These are phyloP conservation scores for Fusarium sp. DNA, from an alignment of 2,329 filamentous ascomycete species.

Conservation along the genomic window DNA sequence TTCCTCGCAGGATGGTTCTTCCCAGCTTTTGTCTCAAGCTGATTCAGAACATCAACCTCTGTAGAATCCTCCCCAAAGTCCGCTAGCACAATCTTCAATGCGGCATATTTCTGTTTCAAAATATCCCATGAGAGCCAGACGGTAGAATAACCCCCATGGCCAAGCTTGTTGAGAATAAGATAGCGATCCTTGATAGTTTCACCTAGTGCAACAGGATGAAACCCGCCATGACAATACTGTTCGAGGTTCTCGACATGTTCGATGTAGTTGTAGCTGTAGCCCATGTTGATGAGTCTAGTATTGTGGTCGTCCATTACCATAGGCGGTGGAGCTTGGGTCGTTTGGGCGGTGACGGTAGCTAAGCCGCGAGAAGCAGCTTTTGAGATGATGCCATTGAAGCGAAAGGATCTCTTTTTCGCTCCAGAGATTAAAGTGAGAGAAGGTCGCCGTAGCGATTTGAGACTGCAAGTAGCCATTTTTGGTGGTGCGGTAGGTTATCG, in stretches of 20 bases:
- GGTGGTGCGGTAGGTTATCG: slow-evolving; percentile 12
- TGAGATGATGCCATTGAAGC: slow-evolving; percentile 23
- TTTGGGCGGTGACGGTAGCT: slow-evolving; percentile 31
- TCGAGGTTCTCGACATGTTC: slow-evolving; percentile 41
- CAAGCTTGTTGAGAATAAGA: slow-evolving; percentile 43
- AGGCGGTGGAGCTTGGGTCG: slow-evolving; percentile 18
- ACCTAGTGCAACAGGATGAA: slow-evolving; percentile 36
- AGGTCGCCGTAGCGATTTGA: slow-evolving; percentile 41
- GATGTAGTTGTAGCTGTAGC: slow-evolving; percentile 40
- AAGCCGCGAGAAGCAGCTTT: slow-evolving; percentile 32
- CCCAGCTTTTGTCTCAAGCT: slow-evolving; percentile 20
- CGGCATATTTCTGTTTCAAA: slow-evolving; percentile 38
- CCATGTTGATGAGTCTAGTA: slow-evolving; percentile 35
- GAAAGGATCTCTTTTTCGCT: slow-evolving; percentile 23
- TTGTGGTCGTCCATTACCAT: slow-evolving; percentile 36
- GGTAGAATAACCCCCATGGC: slow-evolving; percentile 43
- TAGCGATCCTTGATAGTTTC: slow-evolving; percentile 43
- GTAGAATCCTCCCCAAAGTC: slow-evolving; percentile 38
- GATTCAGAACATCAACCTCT: slow-evolving; percentile 35
- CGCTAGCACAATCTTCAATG: slow-evolving; percentile 40
- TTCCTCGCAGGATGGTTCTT: slow-evolving; percentile 31
- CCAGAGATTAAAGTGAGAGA: slow-evolving; percentile 30
- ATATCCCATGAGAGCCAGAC: slow-evolving; percentile 44
- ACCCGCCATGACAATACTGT: slow-evolving; percentile 37
- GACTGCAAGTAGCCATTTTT: slow-evolving; percentile 32